Conservation (phyloP, 805 yeast genomes). For the Sugiyamaella qingdaonensis region DNA sequence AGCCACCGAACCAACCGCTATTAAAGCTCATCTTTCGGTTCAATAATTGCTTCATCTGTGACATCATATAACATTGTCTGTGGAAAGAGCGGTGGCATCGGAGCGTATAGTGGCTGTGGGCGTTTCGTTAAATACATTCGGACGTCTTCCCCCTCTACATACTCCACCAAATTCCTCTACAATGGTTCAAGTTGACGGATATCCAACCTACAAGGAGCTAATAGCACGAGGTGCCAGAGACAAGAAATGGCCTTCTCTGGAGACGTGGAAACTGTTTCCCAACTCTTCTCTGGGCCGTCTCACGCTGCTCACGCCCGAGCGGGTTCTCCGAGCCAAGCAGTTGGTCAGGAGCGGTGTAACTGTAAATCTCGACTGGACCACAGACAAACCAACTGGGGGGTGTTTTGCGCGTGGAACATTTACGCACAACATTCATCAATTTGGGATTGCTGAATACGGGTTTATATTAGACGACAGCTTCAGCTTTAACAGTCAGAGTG, state of each 20-base stretch:
- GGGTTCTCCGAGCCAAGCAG: slow-evolving; percentile 10
- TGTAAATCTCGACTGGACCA: slow-evolving; percentile 11
- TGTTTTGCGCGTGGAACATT: slow-evolving; percentile 10
- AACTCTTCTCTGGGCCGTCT: slow-evolving; percentile 9
- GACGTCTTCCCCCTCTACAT: too few species aligned
- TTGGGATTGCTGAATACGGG: slow-evolving; percentile 5
- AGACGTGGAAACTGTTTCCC: slow-evolving; percentile 9
- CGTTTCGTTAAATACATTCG: too few species aligned
- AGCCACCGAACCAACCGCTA: too few species aligned
- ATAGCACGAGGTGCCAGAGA: background rate
- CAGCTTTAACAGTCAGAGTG: slow-evolving; percentile 22
- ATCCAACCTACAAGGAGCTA: background rate
- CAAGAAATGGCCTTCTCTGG: background rate
- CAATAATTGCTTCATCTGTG: too few species aligned
- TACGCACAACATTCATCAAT: slow-evolving; percentile 3
- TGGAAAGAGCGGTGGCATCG: too few species aligned
- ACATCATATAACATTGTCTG: too few species aligned
- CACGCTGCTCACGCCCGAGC: slow-evolving; percentile 12
- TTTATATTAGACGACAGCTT: slow-evolving; percentile 19
- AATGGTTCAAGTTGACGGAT: background rate
- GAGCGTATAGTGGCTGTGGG: too few species aligned
- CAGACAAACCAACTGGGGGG: slow-evolving; percentile 13
- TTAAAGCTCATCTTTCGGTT: too few species aligned
- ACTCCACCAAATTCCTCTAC: background rate
- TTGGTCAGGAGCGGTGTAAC: slow-evolving; percentile 5